Percentiles rank a stretch among this genome's conserved stretches.
phyloP scores from a whole-genome alignment of 495 filamentous ascomycete species.

The Beverwykella pulmonaria region DNA sequence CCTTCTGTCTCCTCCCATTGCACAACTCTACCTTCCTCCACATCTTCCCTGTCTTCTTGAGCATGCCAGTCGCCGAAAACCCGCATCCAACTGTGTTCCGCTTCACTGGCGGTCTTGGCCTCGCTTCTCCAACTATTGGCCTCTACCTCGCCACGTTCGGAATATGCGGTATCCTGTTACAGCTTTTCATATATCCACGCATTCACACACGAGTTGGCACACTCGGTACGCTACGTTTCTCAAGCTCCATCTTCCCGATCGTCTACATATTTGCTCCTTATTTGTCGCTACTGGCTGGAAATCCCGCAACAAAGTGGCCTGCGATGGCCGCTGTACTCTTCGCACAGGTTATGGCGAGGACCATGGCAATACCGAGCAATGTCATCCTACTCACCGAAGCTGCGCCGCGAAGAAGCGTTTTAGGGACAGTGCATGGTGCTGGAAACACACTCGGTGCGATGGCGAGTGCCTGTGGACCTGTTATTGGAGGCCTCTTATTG shows the following conservation, averaged over 20 bases:
- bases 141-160: constrained; percentile 77
- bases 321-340: constrained; percentile 64
- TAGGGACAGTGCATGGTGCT: constrained; percentile 67
- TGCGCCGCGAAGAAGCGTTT: constrained; percentile 56
- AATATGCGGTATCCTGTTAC: constrained; percentile 71
- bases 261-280: constrained; percentile 74
- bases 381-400: constrained; percentile 67
- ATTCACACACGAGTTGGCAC: constrained; percentile 70
- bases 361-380: constrained; percentile 65
- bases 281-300: constrained; percentile 63
- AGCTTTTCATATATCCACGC: constrained; percentile 77
- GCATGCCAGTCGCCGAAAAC: constrained; percentile 61
- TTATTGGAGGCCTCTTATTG: constrained; percentile 62
- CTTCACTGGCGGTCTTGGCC: constrained; percentile 76
- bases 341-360: constrained; percentile 67
- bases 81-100: constrained; percentile 60
- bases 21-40: constrained; percentile 74
- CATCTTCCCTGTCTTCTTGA: constrained; percentile 69
- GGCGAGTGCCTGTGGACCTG: constrained; percentile 62
- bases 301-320: constrained; percentile 58
- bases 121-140: constrained; percentile 71
- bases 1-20: constrained; percentile 73
- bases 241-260: constrained; percentile 66
- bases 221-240: constrained; percentile 64
- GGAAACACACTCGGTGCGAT: constrained; percentile 62